Base-by-base conservation (phyloP, 1,139 yeast species). In the Yamadazyma dendronema region DNA sequence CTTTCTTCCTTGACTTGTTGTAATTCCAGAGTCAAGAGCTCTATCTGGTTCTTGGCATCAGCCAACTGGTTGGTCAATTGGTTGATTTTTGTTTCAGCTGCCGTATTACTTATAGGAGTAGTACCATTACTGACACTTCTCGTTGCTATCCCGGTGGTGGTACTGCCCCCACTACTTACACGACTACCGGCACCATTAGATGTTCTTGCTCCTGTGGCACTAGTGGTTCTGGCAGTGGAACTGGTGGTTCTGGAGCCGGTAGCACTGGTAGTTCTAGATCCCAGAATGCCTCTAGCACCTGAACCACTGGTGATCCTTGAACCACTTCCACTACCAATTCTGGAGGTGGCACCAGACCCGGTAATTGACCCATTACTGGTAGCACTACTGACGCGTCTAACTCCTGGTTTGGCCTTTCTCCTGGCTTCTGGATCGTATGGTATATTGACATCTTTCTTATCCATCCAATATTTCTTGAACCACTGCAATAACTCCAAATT, bases 401-500 rank as follows among this genome's bases (percentile, higher is more conserved):
- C 33, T 4, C 19, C 35, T 10, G 36, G 15, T 25, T 26, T 34
- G 25, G 26, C 35, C 33, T 36, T 45, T 33, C 71, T 53, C 35
- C 66, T 53, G 5, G 55, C 45, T 12, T 59, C 60, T 1, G 96
- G 80, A 57, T 90, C 94, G 54, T 89, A 88, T 3, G 62, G 72
- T 17, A 17, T 31, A 42, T 86, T 62, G 36, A 58, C 53, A 38
- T 83, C 84, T 54, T 76, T 82, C 53, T 80, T 74, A 39, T 84
- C 90, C 48, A 73, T 70, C 97, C 97, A 92, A 53, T 72, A 82
- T 53, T 76, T 75, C 56, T 86, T 83, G 54, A 88, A 72, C 97
- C 97, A 94, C 61, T 92, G 98, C 47, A 92, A 66, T 52, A 92
- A 84, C 62, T 90, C 97, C 52, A 92, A 72, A 59, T 92, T 92